Base-by-base conservation (phyloP, 1,284 basidiomycete species). In the Butyriboletus appendiculatus region DNA sequence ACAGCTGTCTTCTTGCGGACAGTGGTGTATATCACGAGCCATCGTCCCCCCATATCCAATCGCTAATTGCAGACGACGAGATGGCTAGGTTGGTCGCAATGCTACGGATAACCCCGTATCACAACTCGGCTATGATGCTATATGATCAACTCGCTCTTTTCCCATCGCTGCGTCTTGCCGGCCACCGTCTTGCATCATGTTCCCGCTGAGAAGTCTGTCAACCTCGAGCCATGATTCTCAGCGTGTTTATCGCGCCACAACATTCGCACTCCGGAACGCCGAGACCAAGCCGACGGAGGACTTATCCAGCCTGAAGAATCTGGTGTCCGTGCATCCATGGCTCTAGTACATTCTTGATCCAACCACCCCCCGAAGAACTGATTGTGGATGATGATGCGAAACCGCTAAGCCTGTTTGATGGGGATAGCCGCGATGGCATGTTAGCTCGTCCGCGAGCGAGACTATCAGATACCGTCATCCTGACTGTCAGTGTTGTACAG, bases 241-340 rank as follows among this genome's bases (percentile, higher is more conserved):
- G 8, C 1, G 2, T 44, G 18, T 44, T 20, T 32, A 32, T 44
- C 18, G 6, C 2, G 28, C 28, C 4, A 9, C 3, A 18, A 20
- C 18, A 14, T 15, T 18, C 5, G 43, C 28, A 18, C 43, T 32
- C 26, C 18, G 18, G 18, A 16, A 32, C 5, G 8, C 32, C 8
- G n/a, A 32, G 42, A 32, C 32, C 28, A 15, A 32, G 42, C 32
- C 53, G 0, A 26, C 3, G 11, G 52, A 47, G 3, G 28, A 34
- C n/a, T n/a, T 55, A 4, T 30, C 26, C 33, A 9, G 18, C n/a
- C 8, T 33, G 15, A 12, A 8, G 0, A 46, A 37, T 30, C 16
- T 54, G 2, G 38, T 55, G 1, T 38, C 55, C 9, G 52, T 55
- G 2, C 34, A 55, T 35, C 53, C 53, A 1, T 55, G 52, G 53